Evolutionary conservation across 2,329 filamentous ascomycete genomes (phyloP).

Genomic region (Neopestalotiopsis clavispora): DNA sequence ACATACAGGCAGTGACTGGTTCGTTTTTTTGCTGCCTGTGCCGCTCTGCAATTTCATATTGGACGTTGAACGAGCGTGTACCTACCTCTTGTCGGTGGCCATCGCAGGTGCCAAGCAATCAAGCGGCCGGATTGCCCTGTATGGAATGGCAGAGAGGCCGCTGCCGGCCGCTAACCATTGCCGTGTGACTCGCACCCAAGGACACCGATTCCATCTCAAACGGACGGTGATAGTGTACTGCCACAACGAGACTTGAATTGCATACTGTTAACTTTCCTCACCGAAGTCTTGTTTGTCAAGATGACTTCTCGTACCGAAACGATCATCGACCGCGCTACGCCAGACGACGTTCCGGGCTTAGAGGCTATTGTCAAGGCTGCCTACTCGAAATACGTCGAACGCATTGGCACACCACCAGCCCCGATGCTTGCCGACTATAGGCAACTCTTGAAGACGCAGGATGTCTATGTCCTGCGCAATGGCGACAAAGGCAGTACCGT

Average conservation of each 20-base stretch:
- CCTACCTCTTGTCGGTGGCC: too few species aligned
- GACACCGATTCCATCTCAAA: too few species aligned
- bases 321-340: slow-evolving; percentile 3
- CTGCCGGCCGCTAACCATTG: too few species aligned
- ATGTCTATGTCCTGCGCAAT: slow-evolving; percentile 4
- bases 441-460: slow-evolving; percentile 30
- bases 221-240: neutral
- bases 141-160: too few species aligned
- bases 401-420: slow-evolving; percentile 36
- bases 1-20: too few species aligned
- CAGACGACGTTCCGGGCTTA: neutral
- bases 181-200: too few species aligned
- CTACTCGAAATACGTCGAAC: slow-evolving; percentile 16
- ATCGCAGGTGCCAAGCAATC: too few species aligned
- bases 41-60: too few species aligned
- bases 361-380: slow-evolving; percentile 15
- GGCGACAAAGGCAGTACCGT: slow-evolving; percentile 21
- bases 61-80: too few species aligned
- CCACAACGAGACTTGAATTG: neutral
- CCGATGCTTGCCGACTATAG: slow-evolving; percentile 42
- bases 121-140: too few species aligned
- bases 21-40: too few species aligned
- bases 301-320: neutral
- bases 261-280: neutral
- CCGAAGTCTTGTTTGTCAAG: neutral